Percentiles rank a stretch among this genome's conserved stretches.
Evolutionary conservation across 192 early-diverging fungal species (phyloP).

Genomic region (Umbelopsis sp.): DNA sequence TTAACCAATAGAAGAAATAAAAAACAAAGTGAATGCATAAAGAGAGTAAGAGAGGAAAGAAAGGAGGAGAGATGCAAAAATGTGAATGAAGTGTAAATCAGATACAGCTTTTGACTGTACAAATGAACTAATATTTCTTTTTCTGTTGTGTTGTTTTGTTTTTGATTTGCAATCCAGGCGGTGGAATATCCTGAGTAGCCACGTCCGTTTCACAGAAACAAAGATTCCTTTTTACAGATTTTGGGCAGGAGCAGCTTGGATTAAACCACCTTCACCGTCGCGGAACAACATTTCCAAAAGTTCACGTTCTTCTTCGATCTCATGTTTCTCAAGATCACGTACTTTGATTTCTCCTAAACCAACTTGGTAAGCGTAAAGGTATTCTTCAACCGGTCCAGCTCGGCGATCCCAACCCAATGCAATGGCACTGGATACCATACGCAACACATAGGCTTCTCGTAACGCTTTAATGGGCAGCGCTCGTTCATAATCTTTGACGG

Average conservation of each 20-base stretch:
- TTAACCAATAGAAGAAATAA: no score
- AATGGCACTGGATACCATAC: constrained; percentile 50
- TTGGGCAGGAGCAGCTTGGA: background rate
- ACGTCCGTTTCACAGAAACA: no score
- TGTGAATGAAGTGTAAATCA: background rate
- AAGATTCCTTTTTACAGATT: background rate
- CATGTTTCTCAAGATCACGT: constrained; percentile 13
- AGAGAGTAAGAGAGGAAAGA: background rate
- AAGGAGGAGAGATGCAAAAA: background rate
- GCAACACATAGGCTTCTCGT: constrained; percentile 49
- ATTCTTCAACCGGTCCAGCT: constrained; percentile 54
- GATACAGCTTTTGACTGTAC: background rate
- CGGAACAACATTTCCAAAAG: constrained; percentile 3
- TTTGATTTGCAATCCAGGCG: no score
- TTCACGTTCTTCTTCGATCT: constrained; percentile 10
- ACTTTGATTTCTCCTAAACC: constrained; percentile 22
- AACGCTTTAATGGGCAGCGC: constrained; percentile 28
- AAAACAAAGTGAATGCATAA: background rate
- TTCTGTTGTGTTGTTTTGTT: background rate
- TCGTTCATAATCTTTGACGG: constrained; percentile 33
- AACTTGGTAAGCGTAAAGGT: constrained; percentile 43
- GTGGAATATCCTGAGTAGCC: no score
- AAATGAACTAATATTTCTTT: background rate
- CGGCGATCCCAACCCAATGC: constrained; percentile 52
- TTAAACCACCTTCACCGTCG: constrained; percentile 8